Evolutionary conservation across 2,329 filamentous ascomycete genomes (phyloP), one percentile per base, ranked within the genome.

Genomic region (Purpureocillium takamizusanense): DNA sequence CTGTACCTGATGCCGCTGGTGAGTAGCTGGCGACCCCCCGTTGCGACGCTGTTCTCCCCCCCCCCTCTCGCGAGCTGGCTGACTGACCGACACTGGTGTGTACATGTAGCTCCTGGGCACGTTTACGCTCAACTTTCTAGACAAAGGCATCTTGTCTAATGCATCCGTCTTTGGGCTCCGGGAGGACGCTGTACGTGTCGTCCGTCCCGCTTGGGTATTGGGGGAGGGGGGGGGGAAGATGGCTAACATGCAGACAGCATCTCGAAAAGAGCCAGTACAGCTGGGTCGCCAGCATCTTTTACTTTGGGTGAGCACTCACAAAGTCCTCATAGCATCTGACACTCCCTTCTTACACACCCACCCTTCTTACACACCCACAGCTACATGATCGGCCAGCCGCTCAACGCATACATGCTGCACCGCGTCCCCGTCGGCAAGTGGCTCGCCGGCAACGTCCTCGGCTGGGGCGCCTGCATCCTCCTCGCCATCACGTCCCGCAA

Each of bases 1-100:
- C 29, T 42, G 14, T 36, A 40, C 16, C 17, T 42, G 16, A 17
- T 44, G 33, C 42, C 42, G 8, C 29, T 44, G 13, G 42, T 44
- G 18, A 35, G 38, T n/a, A n/a, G 7, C 30, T 31, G 12, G 13
- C 13, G 5, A n/a, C 30, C 13, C n/a, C n/a, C 28, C 28, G 28
- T 9, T 30, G 9, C 10, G n/a, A 30, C 10, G 10, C 9, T 30
- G 9, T 9, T 9, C 28, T 30, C 10, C 9, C 28, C 28, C n/a
- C 28, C n/a, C 28, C 28, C n/a, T n/a, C n/a, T n/a, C n/a, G n/a
- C n/a, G n/a, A n/a, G n/a, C n/a, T n/a, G n/a, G n/a, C n/a, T n/a
- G n/a, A n/a, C n/a, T n/a, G n/a, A n/a, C n/a, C n/a, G n/a, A n/a
- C n/a, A n/a, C n/a, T n/a, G n/a, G n/a, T n/a, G n/a, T n/a, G n/a